A percentile compares a stretch with the other conserved stretches of the same genome.
These are phyloP conservation scores for Pulveroboletus frians DNA, from an alignment of 768 basidiomycete species.

Conservation along the genomic window DNA sequence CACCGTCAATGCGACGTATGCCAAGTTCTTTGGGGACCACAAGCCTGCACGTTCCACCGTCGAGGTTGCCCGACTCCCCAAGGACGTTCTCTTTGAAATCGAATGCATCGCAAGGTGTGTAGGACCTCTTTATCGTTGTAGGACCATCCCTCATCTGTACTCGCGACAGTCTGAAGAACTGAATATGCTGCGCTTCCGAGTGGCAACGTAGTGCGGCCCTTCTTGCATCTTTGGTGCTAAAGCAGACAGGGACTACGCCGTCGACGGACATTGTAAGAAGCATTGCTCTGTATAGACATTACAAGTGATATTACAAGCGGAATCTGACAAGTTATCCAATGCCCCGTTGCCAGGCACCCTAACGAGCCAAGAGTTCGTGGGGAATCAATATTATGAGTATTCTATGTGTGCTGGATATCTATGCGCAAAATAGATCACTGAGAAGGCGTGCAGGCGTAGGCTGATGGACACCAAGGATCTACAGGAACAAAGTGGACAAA, in stretches of 20 bases:
- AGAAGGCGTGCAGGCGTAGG: slow-evolving; percentile 5
- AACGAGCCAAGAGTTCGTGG: not conserved
- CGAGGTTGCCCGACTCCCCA: slow-evolving; percentile 84
- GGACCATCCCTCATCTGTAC: not conserved
- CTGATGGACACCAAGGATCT: not conserved
- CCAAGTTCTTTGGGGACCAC: slow-evolving; percentile 80
- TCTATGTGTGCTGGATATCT: slow-evolving; percentile 22
- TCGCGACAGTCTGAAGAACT: slow-evolving; percentile 19
- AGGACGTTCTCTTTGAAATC: slow-evolving; percentile 88
- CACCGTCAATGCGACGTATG: slow-evolving; percentile 77
- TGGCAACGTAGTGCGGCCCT: not conserved
- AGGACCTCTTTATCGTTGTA: not conserved
- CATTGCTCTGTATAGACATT: not conserved
- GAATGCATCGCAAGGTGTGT: slow-evolving; percentile 79
- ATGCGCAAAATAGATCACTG: slow-evolving; percentile 16
- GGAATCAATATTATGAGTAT: slow-evolving; percentile 5
- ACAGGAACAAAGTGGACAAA: slow-evolving; percentile 6
- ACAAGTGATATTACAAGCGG: slow-evolving; percentile 4
- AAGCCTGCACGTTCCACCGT: slow-evolving; percentile 92
- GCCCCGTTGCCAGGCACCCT: not conserved
- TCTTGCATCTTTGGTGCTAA: not conserved
- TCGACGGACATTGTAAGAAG: not conserved
- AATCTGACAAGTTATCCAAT: not conserved
- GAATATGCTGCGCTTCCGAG: not conserved
- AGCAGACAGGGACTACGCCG: not conserved